phyloP scores from a whole-genome alignment of 176 grass and related monocot species.

The Eremochloa ophiuroides region DNA sequence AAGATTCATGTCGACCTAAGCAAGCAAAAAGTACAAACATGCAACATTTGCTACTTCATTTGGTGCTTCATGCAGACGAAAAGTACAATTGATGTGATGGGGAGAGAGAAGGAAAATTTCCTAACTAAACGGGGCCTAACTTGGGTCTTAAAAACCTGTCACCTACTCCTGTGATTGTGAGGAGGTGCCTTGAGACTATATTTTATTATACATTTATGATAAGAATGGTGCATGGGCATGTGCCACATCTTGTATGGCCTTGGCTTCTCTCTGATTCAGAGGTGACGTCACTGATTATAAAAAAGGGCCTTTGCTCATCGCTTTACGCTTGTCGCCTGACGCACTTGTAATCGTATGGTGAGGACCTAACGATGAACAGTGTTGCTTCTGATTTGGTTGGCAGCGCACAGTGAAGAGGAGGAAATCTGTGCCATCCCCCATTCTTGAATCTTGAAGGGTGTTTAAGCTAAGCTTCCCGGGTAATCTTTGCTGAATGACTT shows the following conservation, averaged over 20 bases:
- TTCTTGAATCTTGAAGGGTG: not conserved
- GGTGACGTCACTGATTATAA: not conserved
- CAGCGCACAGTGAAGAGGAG: not conserved
- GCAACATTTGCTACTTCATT: too few species aligned
- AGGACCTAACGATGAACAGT: not conserved
- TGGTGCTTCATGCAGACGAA: too few species aligned
- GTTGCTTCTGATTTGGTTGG: not conserved
- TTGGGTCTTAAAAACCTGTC: constrained; percentile 40
- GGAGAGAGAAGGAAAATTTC: too few species aligned
- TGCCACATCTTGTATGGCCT: not conserved
- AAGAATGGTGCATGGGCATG: not conserved
- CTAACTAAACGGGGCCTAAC: too few species aligned
- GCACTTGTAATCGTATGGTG: too few species aligned
- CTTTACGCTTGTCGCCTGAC: constrained; percentile 3
- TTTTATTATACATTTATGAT: not conserved
- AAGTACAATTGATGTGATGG: too few species aligned
- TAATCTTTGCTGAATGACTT: not conserved
- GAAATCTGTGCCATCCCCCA: not conserved
- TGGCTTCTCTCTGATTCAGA: not conserved
- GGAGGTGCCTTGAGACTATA: not conserved
- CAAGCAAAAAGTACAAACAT: too few species aligned
- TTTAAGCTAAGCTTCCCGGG: not conserved
- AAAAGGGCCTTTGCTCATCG: not conserved
- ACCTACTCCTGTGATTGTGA: constrained; percentile 35
- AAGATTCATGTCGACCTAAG: too few species aligned